phyloP scores from a whole-genome alignment of 2,329 filamentous ascomycete genomes.

The Aphanocladium album region DNA sequence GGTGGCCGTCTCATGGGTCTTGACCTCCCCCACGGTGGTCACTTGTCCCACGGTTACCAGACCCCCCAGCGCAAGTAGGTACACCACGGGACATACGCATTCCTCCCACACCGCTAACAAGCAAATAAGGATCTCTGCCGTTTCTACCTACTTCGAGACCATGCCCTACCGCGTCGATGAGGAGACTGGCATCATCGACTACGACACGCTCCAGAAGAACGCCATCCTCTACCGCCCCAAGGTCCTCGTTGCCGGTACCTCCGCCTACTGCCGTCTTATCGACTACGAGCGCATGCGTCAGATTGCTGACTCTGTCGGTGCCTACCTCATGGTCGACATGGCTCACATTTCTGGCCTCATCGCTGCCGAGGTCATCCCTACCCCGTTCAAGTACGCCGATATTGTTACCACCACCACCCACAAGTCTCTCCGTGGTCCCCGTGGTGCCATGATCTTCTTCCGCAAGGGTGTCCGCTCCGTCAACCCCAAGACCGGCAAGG shows the following conservation, averaged over 20 bases:
- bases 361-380: slow-evolving; percentile 86
- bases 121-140: slow-evolving; percentile 70
- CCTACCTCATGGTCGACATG: slow-evolving; percentile 96
- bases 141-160: slow-evolving; percentile 99
- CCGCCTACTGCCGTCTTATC: slow-evolving; percentile 95
- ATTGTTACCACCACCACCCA: slow-evolving; percentile 98
- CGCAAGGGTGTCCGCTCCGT: slow-evolving; percentile 90
- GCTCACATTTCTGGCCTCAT: slow-evolving; percentile 97
- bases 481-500: slow-evolving; percentile 85
- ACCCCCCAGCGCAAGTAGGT: slow-evolving; percentile 83
- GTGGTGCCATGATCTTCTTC: slow-evolving; percentile 99
- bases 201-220: slow-evolving; percentile 85
- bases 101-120: slow-evolving; percentile 1
- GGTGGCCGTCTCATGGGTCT: slow-evolving; percentile 97
- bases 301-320: slow-evolving; percentile 88
- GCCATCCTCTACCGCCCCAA: slow-evolving; percentile 92
- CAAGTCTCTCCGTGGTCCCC: slow-evolving; percentile 96
- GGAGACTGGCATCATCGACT: slow-evolving; percentile 94
- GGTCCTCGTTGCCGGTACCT: slow-evolving; percentile 92
- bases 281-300: slow-evolving; percentile 95
- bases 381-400: slow-evolving; percentile 87
- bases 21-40: slow-evolving; percentile 89
- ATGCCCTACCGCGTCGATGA: slow-evolving; percentile 90
- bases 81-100: background rate
- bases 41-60: slow-evolving; percentile 96